These are phyloP conservation scores for Termitomyces sp. DNA, from an alignment of 768 basidiomycete species.

Conservation along the genomic window DNA sequence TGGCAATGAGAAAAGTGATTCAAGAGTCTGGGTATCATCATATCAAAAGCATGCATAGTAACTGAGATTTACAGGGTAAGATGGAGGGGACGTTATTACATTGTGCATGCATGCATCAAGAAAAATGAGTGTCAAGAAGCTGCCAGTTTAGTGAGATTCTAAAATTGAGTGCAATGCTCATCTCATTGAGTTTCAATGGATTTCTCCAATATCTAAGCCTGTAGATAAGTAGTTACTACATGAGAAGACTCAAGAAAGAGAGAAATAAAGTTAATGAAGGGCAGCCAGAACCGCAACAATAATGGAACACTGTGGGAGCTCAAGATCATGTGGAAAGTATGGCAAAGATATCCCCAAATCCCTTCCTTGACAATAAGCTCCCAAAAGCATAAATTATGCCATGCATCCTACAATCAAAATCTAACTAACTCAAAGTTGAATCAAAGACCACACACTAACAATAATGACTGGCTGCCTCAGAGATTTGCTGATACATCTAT, in stretches of 20 bases:
- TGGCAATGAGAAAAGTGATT: no score
- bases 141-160: conserved; percentile 72
- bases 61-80: no score
- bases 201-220: conserved; percentile 75
- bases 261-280: no score
- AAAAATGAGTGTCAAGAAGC: conserved; percentile 52
- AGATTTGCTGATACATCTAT: no score
- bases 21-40: no score
- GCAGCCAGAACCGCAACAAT: no score
- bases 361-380: not conserved
- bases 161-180: conserved; percentile 60
- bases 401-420: not conserved
- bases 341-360: not conserved
- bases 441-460: no score
- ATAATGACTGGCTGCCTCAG: no score
- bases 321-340: no score
- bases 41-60: no score
- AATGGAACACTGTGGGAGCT: not conserved
- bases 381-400: not conserved
- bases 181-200: conserved; percentile 45
- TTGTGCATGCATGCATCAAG: conserved; percentile 34
- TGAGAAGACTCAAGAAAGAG: not conserved
- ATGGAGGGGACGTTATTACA: no score
- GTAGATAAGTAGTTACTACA: not conserved
- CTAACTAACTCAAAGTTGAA: no score